phyloP scores from a whole-genome alignment of 331 rosid genomes.

The Telfairia occidentalis region DNA sequence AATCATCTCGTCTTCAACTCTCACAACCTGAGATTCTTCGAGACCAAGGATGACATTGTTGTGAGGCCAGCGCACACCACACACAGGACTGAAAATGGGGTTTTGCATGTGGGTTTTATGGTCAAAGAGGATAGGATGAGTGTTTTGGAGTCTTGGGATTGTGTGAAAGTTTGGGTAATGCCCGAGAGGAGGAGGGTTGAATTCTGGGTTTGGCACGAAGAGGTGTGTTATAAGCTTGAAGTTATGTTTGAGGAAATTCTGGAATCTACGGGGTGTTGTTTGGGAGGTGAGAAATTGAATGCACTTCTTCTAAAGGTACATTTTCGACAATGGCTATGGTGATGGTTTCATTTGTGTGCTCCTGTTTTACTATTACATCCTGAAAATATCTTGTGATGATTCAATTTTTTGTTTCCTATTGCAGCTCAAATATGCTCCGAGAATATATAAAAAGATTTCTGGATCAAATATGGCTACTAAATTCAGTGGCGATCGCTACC shows the following conservation, averaged over 20 bases:
- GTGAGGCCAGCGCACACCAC: conserved; percentile 29
- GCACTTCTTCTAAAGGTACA: conserved; percentile 57
- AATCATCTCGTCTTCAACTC: conserved; percentile 33
- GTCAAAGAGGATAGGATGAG: conserved; percentile 28
- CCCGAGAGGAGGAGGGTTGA: conserved; percentile 59
- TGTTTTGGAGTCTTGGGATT: conserved; percentile 53
- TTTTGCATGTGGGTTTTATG: conserved; percentile 46
- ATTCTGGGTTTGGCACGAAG: conserved; percentile 36
- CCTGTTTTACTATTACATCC: background rate
- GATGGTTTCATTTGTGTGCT: background rate
- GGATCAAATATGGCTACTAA: conserved; percentile 43
- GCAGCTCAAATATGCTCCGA: conserved; percentile 79
- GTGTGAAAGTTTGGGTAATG: conserved; percentile 53
- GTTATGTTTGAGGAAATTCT: conserved; percentile 53
- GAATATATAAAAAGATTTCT: conserved; percentile 38
- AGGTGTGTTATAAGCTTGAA: conserved; percentile 49
- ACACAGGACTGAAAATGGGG: conserved; percentile 31
- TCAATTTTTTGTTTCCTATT: background rate
- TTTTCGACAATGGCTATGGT: background rate
- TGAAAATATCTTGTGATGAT: background rate
- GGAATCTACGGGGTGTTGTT: conserved; percentile 40
- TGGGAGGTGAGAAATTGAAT: conserved; percentile 34
- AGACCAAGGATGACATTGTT: conserved; percentile 43
- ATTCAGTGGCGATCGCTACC: conserved; percentile 50
- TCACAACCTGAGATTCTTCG: conserved; percentile 39